Evolutionary conservation across 441 rosid species (phyloP), one percentile per base, ranked within the genome.

Genomic region (Bocquillonia castaneifolia): DNA sequence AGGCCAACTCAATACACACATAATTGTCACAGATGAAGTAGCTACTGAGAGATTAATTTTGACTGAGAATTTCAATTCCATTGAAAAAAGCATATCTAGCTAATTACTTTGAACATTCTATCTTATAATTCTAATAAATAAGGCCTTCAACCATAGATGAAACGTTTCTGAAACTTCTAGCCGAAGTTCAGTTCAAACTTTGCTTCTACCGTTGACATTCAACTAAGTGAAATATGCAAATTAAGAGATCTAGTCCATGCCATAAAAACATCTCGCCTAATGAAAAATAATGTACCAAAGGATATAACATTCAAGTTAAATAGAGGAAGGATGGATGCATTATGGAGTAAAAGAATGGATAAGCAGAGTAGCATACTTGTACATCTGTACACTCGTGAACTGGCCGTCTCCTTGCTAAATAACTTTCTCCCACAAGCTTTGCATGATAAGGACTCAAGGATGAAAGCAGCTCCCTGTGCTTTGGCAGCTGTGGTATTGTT

Each of bases 391-490:
- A 92, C 72, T 92, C 97, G 37, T 92, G 83, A 29, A 90, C 81
- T 31, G 96, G 98, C 79, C 97, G 81, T 79, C 82, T 94, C 85
- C 78, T 88, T 48, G 88, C 98, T 81, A 90, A 83, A 74, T 82
- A 94, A 80, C 94, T 94, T 84, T 92, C 97, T 57, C 99, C 99
- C 10, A 94, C 98, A 36, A 92, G 98, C 84, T 83, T 86, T 28
- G 98, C 76, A 72, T 92, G 93, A 74, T 84, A 84, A 58, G 96
- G 85, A 76, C 93, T 86, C 69, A 94, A 78, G 59, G 83, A 78
- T 62, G 91, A 74, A 64, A 82, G 80, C 50, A 91, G 82, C 77
- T 92, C 89, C 79, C 80, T 87, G 64, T 87, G 86, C 57, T 82
- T 82, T 65, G 99, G 98, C 54, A 94, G 80, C 75, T 88, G 96